phyloP scores from a whole-genome alignment of 208 protist genomes.

The Acanthamoeba healyi region DNA sequence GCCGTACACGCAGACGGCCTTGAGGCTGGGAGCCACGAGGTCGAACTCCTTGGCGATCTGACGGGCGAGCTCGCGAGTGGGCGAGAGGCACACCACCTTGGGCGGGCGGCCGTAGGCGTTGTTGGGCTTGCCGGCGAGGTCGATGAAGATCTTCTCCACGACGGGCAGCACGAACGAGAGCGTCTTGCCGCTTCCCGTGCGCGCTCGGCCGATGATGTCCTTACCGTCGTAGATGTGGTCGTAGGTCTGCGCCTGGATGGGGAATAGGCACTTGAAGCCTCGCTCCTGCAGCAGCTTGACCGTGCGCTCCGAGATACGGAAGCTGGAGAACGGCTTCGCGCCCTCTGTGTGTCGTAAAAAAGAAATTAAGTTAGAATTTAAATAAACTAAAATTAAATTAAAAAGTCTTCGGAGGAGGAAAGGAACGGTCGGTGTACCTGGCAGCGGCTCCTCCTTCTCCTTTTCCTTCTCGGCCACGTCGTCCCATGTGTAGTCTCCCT shows the following conservation, averaged over 20 bases:
- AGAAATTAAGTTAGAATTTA: neutral
- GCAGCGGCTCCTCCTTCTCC: conserved; percentile 35
- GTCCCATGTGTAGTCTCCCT: conserved; percentile 43
- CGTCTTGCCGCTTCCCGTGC: conserved; percentile 87
- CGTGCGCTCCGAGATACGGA: neutral
- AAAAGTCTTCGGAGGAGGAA: neutral
- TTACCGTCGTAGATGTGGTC: conserved; percentile 75
- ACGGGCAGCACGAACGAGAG: conserved; percentile 84
- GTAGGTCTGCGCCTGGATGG: conserved; percentile 55
- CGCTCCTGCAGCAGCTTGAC: neutral
- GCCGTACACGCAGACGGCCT: conserved; percentile 66
- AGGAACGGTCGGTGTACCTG: too few relatives aligned
- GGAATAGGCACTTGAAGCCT: conserved; percentile 60
- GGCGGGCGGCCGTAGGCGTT: neutral
- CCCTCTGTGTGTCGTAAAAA: neutral
- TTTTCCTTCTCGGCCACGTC: conserved; percentile 18
- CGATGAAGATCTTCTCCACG: conserved; percentile 72
- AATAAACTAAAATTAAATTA: neutral
- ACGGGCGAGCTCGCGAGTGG: conserved; percentile 87
- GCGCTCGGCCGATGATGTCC: conserved; percentile 79
- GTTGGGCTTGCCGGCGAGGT: neutral
- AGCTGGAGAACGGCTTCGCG: neutral
- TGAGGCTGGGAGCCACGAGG: neutral
- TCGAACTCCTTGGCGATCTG: conserved; percentile 84
- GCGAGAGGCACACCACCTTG: conserved; percentile 83